Base-by-base conservation (phyloP, 176 grass and related monocot genomes). In the Pontederia crassipes region DNA sequence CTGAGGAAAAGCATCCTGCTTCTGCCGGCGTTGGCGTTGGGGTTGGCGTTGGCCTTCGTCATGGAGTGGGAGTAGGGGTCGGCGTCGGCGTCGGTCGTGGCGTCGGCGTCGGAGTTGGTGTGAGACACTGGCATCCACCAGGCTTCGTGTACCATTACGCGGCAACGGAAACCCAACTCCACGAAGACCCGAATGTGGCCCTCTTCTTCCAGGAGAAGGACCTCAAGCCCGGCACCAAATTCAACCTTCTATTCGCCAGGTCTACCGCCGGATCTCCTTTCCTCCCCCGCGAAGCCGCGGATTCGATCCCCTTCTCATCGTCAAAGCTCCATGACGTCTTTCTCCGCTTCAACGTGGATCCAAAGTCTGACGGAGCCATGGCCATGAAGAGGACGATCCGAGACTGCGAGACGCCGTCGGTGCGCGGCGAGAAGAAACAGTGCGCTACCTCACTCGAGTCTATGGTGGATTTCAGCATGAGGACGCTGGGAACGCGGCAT, bases 401-500 rank as follows among this genome's bases (percentile, higher is more conserved):
- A 7, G 50, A 61, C 4, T 83, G 80, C 26, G 70, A 78, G 64
- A 28, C 13, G 14, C 74, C 32, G 2, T 8, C 13, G 2, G 15
- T 8, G 8, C 8, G 17, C 0, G 72, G 66, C 3, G 11, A 81
- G 52, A 58, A 11, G 4, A 45, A 55, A 8, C 13, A 11, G 0
- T 81, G 72, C 47, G 72, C 66, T 53, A 70, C 78, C 45, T 75
- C 72, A n/a, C 45, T 81, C 17, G 78, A 81, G 72, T 75, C 78
- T 4, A 61, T 81, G 11, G 32, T 51, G 11, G 60, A 75, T 3
- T 52, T 81, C 47, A 11, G 46, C 7, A 8, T 2, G 10, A 28
- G 14, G 1, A 40, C 48, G 7, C 64, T 78, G 2, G 46, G 58
- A 12, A 77, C 80, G 2, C 12, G 9, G 1, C 13, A 59, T 2